phyloP scores from a whole-genome alignment of 352 stramenopile genomes.

The Phytophthora pinifolia region DNA sequence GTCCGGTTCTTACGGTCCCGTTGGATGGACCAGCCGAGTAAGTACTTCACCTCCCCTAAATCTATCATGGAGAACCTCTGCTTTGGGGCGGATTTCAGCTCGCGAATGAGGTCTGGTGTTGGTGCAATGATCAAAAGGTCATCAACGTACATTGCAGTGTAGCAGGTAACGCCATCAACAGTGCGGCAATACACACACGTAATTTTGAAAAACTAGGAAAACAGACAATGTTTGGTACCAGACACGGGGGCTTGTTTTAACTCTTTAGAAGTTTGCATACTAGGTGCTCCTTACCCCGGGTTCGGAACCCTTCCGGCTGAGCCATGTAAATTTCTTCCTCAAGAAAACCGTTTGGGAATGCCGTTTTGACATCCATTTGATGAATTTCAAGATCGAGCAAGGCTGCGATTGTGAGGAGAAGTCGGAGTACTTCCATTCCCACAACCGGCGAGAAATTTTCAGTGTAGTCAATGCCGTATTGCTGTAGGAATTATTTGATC shows the following conservation, averaged over 20 bases:
- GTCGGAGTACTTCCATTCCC: constrained; percentile 3
- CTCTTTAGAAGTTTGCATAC: constrained; percentile 12
- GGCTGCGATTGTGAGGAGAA: neutral
- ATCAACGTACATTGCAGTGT: constrained; percentile 3
- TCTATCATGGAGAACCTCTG: constrained; percentile 15
- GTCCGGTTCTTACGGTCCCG: constrained; percentile 18
- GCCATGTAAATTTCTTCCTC: constrained; percentile 25
- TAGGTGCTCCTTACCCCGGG: constrained; percentile 12
- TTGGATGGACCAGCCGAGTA: constrained; percentile 18
- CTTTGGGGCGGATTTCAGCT: constrained; percentile 12
- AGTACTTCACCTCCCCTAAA: constrained; percentile 21
- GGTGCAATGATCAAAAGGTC: constrained; percentile 11
- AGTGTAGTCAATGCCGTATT: constrained; percentile 7
- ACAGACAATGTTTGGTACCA: constrained; percentile 16
- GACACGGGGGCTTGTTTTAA: constrained; percentile 21
- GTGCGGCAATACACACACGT: neutral
- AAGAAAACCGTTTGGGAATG: constrained; percentile 18
- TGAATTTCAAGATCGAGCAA: constrained; percentile 22
- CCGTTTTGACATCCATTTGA: constrained; percentile 36
- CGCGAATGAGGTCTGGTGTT: constrained; percentile 5
- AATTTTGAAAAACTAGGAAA: neutral
- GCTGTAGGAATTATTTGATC: neutral
- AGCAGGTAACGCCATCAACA: neutral
- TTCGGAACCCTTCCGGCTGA: constrained; percentile 11
- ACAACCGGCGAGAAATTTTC: constrained; percentile 1